Conservation (phyloP, 2,329 filamentous ascomycete genomes). For the Ophiostoma himal-ulmi region DNA sequence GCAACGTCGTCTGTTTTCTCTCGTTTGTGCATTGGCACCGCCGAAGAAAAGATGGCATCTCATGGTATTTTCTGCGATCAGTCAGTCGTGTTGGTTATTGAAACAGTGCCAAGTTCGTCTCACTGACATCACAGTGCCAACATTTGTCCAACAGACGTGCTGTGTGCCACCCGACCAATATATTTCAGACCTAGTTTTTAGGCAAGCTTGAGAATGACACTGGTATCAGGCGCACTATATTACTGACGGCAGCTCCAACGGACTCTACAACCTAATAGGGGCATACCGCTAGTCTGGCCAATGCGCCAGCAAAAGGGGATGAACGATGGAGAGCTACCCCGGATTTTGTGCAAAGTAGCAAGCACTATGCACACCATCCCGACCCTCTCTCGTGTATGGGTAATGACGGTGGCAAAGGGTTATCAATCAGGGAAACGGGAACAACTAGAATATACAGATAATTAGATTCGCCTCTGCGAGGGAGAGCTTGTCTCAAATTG, state of each 20-base stretch:
- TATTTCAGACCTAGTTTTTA: neutral
- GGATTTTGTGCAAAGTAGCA: neutral
- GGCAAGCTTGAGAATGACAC: neutral
- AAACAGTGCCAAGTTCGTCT: neutral
- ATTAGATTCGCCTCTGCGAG: neutral
- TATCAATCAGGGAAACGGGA: neutral
- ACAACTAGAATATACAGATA: neutral
- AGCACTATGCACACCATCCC: neutral
- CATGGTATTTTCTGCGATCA: neutral
- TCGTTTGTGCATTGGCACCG: neutral
- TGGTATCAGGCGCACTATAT: neutral
- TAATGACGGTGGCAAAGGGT: neutral
- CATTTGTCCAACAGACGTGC: slow-evolving; percentile 4
- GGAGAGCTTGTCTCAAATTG: neutral
- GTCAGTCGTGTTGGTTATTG: neutral
- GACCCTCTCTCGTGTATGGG: too few species aligned
- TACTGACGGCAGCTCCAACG: neutral
- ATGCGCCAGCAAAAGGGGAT: neutral
- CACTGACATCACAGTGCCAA: slow-evolving; percentile 3
- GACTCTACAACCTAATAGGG: neutral
- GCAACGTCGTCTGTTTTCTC: neutral
- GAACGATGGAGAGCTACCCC: neutral
- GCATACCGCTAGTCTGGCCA: neutral
- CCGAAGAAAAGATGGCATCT: neutral
- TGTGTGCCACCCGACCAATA: neutral